Percentiles rank a stretch among this genome's conserved stretches.
Conservation (phyloP, 2,329 filamentous ascomycete species). For the Stagonosporopsis chrysanthemi region DNA sequence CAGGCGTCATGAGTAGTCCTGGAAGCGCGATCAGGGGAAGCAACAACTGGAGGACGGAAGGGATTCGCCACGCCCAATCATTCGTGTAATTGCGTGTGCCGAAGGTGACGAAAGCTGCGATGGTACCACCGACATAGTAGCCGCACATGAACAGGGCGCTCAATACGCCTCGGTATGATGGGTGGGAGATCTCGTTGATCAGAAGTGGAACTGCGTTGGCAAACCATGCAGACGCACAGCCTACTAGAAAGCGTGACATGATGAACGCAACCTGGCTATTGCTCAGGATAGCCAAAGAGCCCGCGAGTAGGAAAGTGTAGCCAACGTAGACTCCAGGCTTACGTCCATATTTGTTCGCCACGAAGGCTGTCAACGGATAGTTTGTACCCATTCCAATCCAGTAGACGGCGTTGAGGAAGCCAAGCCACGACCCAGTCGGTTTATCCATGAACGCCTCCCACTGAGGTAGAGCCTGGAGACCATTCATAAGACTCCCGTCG, state of each 20-base stretch:
- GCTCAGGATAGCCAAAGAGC: constrained; percentile 34
- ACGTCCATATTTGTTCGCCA: constrained; percentile 49
- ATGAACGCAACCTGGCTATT: constrained; percentile 41
- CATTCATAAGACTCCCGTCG: constrained; percentile 41
- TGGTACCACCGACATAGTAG: constrained; percentile 51
- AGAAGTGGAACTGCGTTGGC: constrained; percentile 46
- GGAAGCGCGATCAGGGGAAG: constrained; percentile 43
- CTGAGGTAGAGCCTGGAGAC: constrained; percentile 32
- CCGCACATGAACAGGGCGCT: constrained; percentile 49
- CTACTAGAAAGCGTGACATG: constrained; percentile 49
- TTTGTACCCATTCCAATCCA: constrained; percentile 34
- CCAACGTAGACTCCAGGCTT: constrained; percentile 43
- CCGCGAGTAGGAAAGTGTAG: constrained; percentile 44
- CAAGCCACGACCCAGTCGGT: constrained; percentile 23
- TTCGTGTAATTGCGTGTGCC: constrained; percentile 51
- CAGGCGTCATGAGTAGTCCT: constrained; percentile 49
- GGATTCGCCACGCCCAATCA: constrained; percentile 46
- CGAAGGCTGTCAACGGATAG: constrained; percentile 39
- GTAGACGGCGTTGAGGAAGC: constrained; percentile 17
- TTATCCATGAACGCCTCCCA: constrained; percentile 27
- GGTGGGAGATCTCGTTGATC: constrained; percentile 54
- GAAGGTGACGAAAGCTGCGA: constrained; percentile 55
- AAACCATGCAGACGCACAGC: constrained; percentile 45
- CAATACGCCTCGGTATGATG: constrained; percentile 47
- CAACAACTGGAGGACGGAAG: constrained; percentile 45